A percentile compares a stretch with the other conserved stretches of the same genome.
phyloP scores from a whole-genome alignment of 225 moss, liverwort and hornwort species.

The Neckera pumila region DNA sequence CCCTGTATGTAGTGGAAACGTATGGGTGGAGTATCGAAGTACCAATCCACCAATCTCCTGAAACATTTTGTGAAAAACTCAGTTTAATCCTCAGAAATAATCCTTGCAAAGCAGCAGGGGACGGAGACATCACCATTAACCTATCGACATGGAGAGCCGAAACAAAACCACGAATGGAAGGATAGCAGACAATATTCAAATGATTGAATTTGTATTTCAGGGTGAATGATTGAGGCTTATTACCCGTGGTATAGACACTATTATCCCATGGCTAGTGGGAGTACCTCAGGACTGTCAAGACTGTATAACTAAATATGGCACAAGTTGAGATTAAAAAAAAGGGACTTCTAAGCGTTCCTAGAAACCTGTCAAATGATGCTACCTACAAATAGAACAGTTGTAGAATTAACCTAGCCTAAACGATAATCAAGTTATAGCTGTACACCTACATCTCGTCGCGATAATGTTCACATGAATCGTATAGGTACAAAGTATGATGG shows the following conservation, averaged over 20 bases:
- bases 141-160: not conserved
- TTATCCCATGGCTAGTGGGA: not conserved
- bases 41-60: not conserved
- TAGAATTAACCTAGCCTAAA: not conserved
- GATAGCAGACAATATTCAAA: constrained; percentile 1
- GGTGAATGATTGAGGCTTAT: constrained; percentile 6
- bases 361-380: not conserved
- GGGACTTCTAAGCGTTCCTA: not conserved
- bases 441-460: constrained; percentile 16
- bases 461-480: constrained; percentile 16
- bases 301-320: constrained; percentile 27
- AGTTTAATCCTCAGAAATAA: not conserved
- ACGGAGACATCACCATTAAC: not conserved
- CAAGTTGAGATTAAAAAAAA: not conserved
- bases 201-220: constrained; percentile 9
- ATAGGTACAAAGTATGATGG: constrained; percentile 4
- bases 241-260: constrained; percentile 8
- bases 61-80: not conserved
- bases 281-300: not conserved
- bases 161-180: not conserved
- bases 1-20: too few relatives aligned
- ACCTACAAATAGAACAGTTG: not conserved
- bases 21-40: not conserved
- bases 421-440: not conserved
- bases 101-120: not conserved